Evolutionary conservation across 257 asterid species (phyloP), one percentile per base, ranked within the genome.

Genomic region (Rhazya stricta): DNA sequence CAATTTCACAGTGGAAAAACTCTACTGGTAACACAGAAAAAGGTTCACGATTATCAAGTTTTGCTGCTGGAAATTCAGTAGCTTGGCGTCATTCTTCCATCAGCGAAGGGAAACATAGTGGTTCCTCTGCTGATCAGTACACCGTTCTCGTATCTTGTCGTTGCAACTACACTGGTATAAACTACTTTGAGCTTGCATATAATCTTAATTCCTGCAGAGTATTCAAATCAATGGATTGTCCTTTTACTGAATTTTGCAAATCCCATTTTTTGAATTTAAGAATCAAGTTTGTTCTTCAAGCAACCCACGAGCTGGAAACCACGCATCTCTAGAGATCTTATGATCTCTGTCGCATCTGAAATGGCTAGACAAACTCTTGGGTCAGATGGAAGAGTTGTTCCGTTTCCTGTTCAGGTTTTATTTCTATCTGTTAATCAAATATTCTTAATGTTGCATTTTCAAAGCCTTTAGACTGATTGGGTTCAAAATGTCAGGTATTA

Each of bases 271-370:
- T 69, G 76, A 36, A 79, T 80, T 86, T 86, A 79, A 95, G 99
- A 89, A 73, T 95, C 99, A 56, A 95, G 88, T 86, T 78, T 95
- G 89, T 88, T 95, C 78, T 95, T 92, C 79, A 95, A 91, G 90
- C 94, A 91, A 82, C 90, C 88, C 50, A 92, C 93, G 34, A 91
- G 84, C 88, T 95, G 99, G 99, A 80, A 86, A 61, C 98, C 98
- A 53, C 96, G 96, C 67, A 84, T 92, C 72, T 85, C 96, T 29
- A 85, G 96, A 87, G 99, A 95, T 85, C 90, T 95, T 79, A 84
- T 95, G 96, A 89, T 95, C 67, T 89, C 99, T 63, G 99, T 95
- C 83, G 87, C 97, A 77, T 91, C 99, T 88, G 98, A 92, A 84
- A 92, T 83, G 96, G 88, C 93, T 48, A 80, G 79, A 77, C 96